phyloP scores from a whole-genome alignment of 2,329 filamentous ascomycete species.

The Phaeosphaeriaceae sp. region DNA sequence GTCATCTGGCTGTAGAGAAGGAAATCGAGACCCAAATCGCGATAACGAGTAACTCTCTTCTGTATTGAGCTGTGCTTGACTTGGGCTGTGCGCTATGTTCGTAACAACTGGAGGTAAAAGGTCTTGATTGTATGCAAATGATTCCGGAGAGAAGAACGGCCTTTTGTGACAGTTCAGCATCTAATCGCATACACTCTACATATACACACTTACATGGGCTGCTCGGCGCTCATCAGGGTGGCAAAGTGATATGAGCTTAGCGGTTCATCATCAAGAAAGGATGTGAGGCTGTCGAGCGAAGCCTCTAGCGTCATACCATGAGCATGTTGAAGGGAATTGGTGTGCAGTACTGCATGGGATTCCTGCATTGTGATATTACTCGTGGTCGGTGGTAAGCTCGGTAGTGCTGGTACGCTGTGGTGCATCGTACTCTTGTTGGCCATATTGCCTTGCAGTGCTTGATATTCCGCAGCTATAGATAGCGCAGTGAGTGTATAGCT shows the following conservation, averaged over 20 bases:
- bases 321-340: slow-evolving; percentile 3
- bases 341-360: slow-evolving; percentile 9
- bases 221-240: slow-evolving; percentile 49
- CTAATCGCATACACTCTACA: no score
- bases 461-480: slow-evolving; percentile 52
- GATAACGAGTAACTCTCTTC: slow-evolving; percentile 44
- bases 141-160: slow-evolving; percentile 51
- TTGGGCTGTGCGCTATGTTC: slow-evolving; percentile 4
- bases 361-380: slow-evolving; percentile 22
- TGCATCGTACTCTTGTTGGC: slow-evolving; percentile 16
- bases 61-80: slow-evolving; percentile 20
- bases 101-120: slow-evolving; percentile 19
- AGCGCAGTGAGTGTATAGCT: slow-evolving; percentile 47
- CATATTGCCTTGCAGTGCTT: slow-evolving; percentile 42
- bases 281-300: slow-evolving; percentile 47
- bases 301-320: slow-evolving; percentile 33
- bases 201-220: slow-evolving; percentile 36
- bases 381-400: slow-evolving; percentile 19
- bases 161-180: background rate
- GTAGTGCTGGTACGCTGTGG: slow-evolving; percentile 15
- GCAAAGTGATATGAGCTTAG: slow-evolving; percentile 49
- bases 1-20: slow-evolving; percentile 50
- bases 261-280: slow-evolving; percentile 48
- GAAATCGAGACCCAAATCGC: slow-evolving; percentile 48
- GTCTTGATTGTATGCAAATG: slow-evolving; percentile 40